Conservation (phyloP, 495 filamentous ascomycete genomes). For the Daldinia childiae region DNA sequence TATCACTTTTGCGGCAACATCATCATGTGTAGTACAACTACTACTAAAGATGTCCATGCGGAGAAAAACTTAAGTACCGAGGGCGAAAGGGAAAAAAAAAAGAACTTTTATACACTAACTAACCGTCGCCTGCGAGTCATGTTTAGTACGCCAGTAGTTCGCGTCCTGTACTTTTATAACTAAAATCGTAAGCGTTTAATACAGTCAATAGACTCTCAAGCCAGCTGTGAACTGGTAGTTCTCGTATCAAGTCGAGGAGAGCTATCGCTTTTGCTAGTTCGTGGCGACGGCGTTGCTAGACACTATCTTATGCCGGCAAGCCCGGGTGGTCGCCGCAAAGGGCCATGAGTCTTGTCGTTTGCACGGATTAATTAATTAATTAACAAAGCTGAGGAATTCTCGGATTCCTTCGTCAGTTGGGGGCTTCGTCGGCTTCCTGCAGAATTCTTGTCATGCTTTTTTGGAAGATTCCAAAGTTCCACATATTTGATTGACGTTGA, state of each 20-base stretch:
- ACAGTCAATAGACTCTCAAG: slow-evolving; percentile 7
- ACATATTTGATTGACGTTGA: slow-evolving; percentile 3
- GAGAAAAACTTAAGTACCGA: background rate
- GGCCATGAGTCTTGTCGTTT: slow-evolving; percentile 14
- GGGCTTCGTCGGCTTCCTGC: slow-evolving; percentile 13
- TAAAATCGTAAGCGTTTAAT: slow-evolving; percentile 12
- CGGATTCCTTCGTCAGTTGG: slow-evolving; percentile 11
- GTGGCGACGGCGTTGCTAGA: slow-evolving; percentile 17
- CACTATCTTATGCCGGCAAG: slow-evolving; percentile 21
- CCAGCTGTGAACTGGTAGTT: background rate
- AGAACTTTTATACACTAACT: background rate
- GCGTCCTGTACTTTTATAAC: background rate
- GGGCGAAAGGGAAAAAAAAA: background rate
- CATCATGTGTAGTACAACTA: background rate
- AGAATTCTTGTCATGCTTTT: slow-evolving; percentile 2
- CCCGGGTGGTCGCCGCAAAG: slow-evolving; percentile 7
- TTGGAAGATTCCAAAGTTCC: background rate
- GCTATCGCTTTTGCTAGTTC: slow-evolving; percentile 13
- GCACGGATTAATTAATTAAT: background rate
- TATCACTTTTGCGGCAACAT: background rate
- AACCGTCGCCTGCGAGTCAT: slow-evolving; percentile 17
- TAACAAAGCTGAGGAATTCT: slow-evolving; percentile 6
- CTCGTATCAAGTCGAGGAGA: background rate
- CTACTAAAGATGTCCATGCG: background rate
- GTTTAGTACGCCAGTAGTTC: background rate